Base-by-base conservation (phyloP, 169 alveolate species). In the Plasmodium berghei region DNA sequence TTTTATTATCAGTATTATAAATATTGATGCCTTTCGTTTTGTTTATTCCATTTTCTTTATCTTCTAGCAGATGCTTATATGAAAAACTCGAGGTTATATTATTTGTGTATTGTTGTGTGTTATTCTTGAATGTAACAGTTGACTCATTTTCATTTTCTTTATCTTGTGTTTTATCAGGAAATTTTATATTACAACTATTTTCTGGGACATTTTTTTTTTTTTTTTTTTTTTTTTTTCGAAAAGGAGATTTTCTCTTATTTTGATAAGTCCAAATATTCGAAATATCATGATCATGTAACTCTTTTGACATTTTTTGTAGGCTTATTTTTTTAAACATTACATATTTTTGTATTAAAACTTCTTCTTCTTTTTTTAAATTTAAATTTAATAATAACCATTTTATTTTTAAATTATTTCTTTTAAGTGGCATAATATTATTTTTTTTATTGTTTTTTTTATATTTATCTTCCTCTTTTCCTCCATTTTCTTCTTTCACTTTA, bases 341-440 rank as follows among this genome's bases (percentile, higher is more conserved):
- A 62, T 77, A 77, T 64, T 77, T 77, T 52, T 64, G 67, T 64
- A 77, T 64, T 22, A 77, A n/a, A 5, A n/a, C 14, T 77, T 77
- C 89, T 63, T 77, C 89, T 1, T 64, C 89, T 14, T 77, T 77
- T 77, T 66, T 77, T 63, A 77, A 77, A 49, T 77, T 77, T 56
- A 77, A 63, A 22, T 77, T 77, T 59, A 77, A 59, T 48, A 77
- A 26, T n/a, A 77, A 56, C 89, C 89, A 77, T 69, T 77, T 77
- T 46, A 77, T 64, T 77, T 77, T 77, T 77, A 77, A 77, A 63
- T 77, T 52, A 42, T 69, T 77, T 64, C 89, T 52, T 28, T 74
- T 77, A 16, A 64, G 12, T 14, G 52, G 5, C 1, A 9, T 26
- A 6, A 16, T 3, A 26, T 52, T 77, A 22, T 77, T 77, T 64